These are phyloP conservation scores for Fusarium albosuccineum DNA, from an alignment of 2,329 filamentous ascomycete genomes.

Conservation along the genomic window DNA sequence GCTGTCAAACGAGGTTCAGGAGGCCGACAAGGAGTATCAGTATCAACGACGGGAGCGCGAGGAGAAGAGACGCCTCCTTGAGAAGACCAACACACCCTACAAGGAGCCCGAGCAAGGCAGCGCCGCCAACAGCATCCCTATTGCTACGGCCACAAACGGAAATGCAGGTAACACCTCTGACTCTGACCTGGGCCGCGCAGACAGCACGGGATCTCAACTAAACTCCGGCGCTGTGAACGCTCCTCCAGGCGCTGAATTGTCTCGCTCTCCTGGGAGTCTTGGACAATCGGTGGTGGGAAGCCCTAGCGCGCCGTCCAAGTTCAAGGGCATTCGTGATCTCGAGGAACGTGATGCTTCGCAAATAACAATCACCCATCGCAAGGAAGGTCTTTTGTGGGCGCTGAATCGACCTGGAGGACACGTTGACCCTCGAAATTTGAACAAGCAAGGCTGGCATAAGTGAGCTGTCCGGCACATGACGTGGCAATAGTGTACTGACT, in stretches of 20 bases:
- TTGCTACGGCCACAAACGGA: conserved; percentile 57
- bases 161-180: conserved; percentile 68
- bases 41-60: conserved; percentile 95
- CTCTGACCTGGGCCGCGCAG: conserved; percentile 77
- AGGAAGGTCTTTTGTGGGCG: conserved; percentile 96
- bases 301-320: conserved; percentile 70
- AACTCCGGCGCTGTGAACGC: conserved; percentile 55
- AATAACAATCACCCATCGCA: conserved; percentile 73
- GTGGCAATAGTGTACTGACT: conserved; percentile 27
- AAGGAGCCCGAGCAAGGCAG: conserved; percentile 75
- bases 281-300: conserved; percentile 61
- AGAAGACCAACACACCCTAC: conserved; percentile 85
- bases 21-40: conserved; percentile 96
- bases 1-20: conserved; percentile 86
- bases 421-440: conserved; percentile 93
- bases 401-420: conserved; percentile 93
- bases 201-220: conserved; percentile 79
- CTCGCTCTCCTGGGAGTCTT: conserved; percentile 69
- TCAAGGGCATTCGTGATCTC: conserved; percentile 92
- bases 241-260: conserved; percentile 58
- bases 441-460: conserved; percentile 99
- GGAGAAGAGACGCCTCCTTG: conserved; percentile 89
- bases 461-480: conserved; percentile 61
- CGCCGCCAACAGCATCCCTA: conserved; percentile 52
- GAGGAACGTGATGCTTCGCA: conserved; percentile 82